Base-by-base conservation (phyloP, 306 rosid genomes). In the Cicer judaicum region DNA sequence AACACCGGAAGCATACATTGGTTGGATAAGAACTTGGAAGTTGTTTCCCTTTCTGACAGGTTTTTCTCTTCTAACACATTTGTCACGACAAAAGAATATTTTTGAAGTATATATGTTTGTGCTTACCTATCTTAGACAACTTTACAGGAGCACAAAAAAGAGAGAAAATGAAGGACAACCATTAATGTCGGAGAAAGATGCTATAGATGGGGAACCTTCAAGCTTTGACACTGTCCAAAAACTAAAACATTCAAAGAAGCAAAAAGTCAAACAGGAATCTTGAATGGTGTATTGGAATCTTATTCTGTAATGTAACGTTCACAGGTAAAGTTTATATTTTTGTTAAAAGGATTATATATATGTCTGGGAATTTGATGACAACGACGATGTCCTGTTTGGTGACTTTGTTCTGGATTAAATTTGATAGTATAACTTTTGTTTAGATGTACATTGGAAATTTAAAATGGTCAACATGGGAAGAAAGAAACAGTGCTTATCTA, bases 1-100 rank as follows among this genome's bases (percentile, higher is more conserved):
- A 75, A 83, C 79, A 90, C 99, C 2, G 99, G 99, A 73, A 85
- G 79, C 89, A 79, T 90, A 73, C 72, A 63, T 62, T 92, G 97
- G 93, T 79, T 95, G 80, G 90, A 81, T 63, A 88, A 76, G 74
- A 79, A 84, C 71, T 61, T 53, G 61, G 82, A 84, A 75, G 89
- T 71, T 44, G 78, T 18, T 80, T 50, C 88, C 71, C 61, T 49
- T 48, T 47, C 69, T 13, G 78, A 79, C 81, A 83, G 91, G 96
- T 90, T 63, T 75, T 61, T 67, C 72, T 53, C 36, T n/a, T 65
- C 61, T 70, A 49, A 71, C 40, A 1, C 54, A 59, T 19, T 59
- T 54, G 52, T 14, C 8, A 14, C 12, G 18, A 64, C 15, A 39
- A 64, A 66, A 38, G 5, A 60, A 60, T 60, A 29, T 8, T 13